Base-by-base conservation (phyloP, 2,329 filamentous ascomycete species). In the Penicillium sclerotigenum region DNA sequence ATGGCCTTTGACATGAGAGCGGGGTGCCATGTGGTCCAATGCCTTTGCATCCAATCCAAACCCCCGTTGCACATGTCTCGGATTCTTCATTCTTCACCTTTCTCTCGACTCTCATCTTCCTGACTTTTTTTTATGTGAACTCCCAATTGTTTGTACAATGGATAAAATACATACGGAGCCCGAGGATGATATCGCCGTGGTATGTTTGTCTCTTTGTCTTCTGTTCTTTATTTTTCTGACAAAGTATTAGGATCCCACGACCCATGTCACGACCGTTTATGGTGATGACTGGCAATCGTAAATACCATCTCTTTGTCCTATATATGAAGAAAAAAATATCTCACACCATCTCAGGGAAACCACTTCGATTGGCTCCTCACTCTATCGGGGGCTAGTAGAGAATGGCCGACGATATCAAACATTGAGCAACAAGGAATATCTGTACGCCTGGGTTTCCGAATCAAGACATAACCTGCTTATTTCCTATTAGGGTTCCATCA, bases 371-470 rank as follows among this genome's bases (percentile, higher is more conserved):
- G 57, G 55, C n/a, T 64, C 62, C n/a, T 57, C 57, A 5, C 59
- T 64, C 20, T 64, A 64, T 50, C 56, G 58, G 18, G 62, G 62
- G 2, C 29, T 64, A 18, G 58, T 60, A 14, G 56, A 61, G 46
- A 60, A 64, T 60, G 62, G 62, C 31, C 56, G 62, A 40, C 57
- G 62, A 54, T 64, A 64, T 47, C 62, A 64, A 57, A 58, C 59
- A n/a, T 54, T 64, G n/a, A 54, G 59, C 14, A 37, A 53, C 7
- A 55, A 63, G n/a, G 59, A 59, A 51, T 64, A 63, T 29, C 34
- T 58, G 61, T 63, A 59, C 28, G 47, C 7, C 10, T 20, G 13
- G 16, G 1, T 14, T 24, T 29, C 14, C 4, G 3, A 24, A 28
- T 37, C 24, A 10, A 37, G 16, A 26, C 20, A 18, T 26, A 8